Base-by-base conservation (phyloP, 257 asterid genomes). In the Galeopsis tetrahit region DNA sequence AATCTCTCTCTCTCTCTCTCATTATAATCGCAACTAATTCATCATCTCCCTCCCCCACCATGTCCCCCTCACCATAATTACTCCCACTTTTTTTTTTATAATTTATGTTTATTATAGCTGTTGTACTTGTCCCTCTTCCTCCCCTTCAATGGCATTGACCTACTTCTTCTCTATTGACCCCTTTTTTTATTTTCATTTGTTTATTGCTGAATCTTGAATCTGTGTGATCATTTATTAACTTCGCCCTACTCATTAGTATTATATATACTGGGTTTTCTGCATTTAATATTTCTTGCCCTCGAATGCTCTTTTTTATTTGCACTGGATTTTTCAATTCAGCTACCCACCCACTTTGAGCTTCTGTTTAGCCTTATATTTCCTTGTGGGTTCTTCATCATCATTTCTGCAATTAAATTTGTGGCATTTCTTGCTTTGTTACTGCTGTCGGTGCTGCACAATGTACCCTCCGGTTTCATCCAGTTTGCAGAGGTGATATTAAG, bases 221-320 rank as follows among this genome's bases (percentile, higher is more conserved):
- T 21, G 28, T 76, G 71, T 60, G 71, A 77, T 72, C 78, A 77
- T 77, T 77, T 77, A 77, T 66, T 72, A 31, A 70, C n/a, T 36
- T 46, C 35, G n/a, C 14, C 5, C 76, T 74, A 77, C 81, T 74
- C 73, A 70, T 77, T 56, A 68, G n/a, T n/a, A n/a, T 72, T 52
- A 56, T 7, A 31, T 68, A 61, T 60, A 15, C 69, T 75, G 75
- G 64, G 59, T 43, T 73, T 59, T 68, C 74, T 70, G 68, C 74
- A 69, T 79, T 70, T 79, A 70, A 32, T 75, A 56, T 53, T 46
- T 70, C 59, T 63, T 56, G 31, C 66, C 70, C 75, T 62, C 62
- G 3, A 44, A 21, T 63, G 42, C 56, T 65, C 51, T 65, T 57
- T 34, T 34, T 71, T 6, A 28, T 44, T 69, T 43, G 33, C 44